Evolutionary conservation across 2,329 filamentous ascomycete species (phyloP).

Genomic region (Trichoderma lentiforme): DNA sequence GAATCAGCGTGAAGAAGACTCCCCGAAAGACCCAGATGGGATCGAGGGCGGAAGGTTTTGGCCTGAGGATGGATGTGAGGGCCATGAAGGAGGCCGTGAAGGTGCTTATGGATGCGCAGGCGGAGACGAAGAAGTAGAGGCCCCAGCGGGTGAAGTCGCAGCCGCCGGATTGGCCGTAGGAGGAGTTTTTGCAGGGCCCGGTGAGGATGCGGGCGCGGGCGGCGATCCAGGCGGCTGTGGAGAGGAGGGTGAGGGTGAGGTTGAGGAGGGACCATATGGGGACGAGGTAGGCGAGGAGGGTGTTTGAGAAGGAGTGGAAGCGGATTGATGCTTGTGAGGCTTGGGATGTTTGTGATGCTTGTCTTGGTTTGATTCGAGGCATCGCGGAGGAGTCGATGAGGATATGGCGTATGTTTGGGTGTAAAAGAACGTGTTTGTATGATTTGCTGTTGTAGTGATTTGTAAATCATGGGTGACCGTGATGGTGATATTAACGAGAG

Average conservation of each 20-base stretch:
- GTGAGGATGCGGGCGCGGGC: background rate
- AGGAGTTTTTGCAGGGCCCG: background rate
- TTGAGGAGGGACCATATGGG: constrained; percentile 23
- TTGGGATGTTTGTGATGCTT: too few species aligned
- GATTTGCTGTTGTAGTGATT: background rate
- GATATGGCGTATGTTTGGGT: background rate
- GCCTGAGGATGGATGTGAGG: background rate
- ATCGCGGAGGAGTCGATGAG: background rate
- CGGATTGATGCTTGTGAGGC: background rate
- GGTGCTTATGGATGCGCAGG: constrained; percentile 18
- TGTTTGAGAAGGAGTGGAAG: background rate
- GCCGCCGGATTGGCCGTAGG: background rate
- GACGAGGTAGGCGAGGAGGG: background rate
- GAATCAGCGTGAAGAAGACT: constrained; percentile 24
- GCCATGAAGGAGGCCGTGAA: background rate
- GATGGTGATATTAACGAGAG: background rate
- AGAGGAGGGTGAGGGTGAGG: constrained; percentile 14
- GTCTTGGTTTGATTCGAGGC: background rate
- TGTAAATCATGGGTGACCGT: background rate
- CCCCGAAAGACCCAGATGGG: background rate
- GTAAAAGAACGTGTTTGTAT: background rate
- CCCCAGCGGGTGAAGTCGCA: constrained; percentile 16
- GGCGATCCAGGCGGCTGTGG: constrained; percentile 3
- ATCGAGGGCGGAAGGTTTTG: background rate
- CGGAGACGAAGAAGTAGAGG: constrained; percentile 24